These are phyloP conservation scores for Tubosaeta brunneosetosa DNA, from an alignment of 768 basidiomycete genomes.

Conservation along the genomic window DNA sequence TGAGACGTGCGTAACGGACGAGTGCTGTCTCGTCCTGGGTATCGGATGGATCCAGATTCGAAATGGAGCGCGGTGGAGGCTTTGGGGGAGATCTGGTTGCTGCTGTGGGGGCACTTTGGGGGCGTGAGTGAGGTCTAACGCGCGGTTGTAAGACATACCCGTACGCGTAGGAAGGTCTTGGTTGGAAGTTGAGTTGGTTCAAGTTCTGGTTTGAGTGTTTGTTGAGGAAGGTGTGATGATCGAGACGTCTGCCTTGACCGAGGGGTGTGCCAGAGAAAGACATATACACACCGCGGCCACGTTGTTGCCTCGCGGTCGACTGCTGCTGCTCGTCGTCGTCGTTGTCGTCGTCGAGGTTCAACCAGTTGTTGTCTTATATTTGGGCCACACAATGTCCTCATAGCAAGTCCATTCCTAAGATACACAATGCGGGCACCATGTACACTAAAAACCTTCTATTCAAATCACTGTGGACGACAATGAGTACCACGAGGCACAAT, in stretches of 20 bases:
- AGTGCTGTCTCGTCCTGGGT: slow-evolving; percentile 43
- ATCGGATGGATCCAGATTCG: slow-evolving; percentile 40
- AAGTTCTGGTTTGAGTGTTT: slow-evolving; percentile 38
- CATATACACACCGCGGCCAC: slow-evolving; percentile 46
- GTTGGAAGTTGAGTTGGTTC: slow-evolving; percentile 25
- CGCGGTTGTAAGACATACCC: slow-evolving; percentile 41
- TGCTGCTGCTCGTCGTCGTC: slow-evolving; percentile 10
- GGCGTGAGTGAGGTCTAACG: slow-evolving; percentile 15
- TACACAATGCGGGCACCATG: slow-evolving; percentile 23
- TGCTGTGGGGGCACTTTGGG: slow-evolving; percentile 49
- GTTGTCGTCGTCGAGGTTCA: slow-evolving; percentile 6
- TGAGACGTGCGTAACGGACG: slow-evolving; percentile 44
- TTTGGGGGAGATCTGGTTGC: slow-evolving; percentile 59
- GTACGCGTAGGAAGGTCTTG: slow-evolving; percentile 60
- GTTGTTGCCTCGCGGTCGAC: slow-evolving; percentile 12
- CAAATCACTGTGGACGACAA: slow-evolving; percentile 19
- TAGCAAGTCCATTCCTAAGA: slow-evolving; percentile 5
- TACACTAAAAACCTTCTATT: slow-evolving; percentile 20
- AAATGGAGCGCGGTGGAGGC: slow-evolving; percentile 28
- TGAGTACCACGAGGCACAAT: neutral
- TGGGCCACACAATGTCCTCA: slow-evolving; percentile 10
- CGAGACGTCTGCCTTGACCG: slow-evolving; percentile 82
- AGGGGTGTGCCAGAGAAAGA: slow-evolving; percentile 82
- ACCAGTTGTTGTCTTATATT: slow-evolving; percentile 25
- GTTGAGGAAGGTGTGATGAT: slow-evolving; percentile 73